These are phyloP conservation scores for Monosporascus sp. DNA, from an alignment of 2,329 filamentous ascomycete genomes.

Conservation along the genomic window DNA sequence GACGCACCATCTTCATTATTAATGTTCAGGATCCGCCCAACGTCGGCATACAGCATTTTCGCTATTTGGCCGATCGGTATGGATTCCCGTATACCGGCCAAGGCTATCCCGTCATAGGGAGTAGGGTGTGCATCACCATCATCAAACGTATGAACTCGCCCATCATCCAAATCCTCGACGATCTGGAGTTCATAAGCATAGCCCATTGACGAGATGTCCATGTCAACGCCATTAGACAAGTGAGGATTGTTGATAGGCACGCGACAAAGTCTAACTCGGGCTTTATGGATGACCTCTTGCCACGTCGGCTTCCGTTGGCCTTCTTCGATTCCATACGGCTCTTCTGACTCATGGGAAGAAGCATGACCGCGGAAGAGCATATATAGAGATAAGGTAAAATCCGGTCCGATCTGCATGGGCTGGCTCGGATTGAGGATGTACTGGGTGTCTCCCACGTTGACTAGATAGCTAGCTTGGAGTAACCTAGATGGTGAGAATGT, in stretches of 20 bases:
- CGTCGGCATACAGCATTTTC: conserved; percentile 91
- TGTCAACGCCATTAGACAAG: conserved; percentile 2
- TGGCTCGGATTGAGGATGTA: conserved; percentile 62
- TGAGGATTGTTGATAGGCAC: conserved; percentile 41
- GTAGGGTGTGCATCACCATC: conserved; percentile 21
- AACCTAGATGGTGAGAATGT: conserved; percentile 87
- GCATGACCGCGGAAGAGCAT: conserved; percentile 89
- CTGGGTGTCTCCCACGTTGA: conserved; percentile 81
- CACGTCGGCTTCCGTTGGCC: conserved; percentile 68
- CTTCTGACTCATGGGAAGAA: conserved; percentile 40
- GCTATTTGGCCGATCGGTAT: conserved; percentile 61
- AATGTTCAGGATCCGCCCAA: conserved; percentile 84
- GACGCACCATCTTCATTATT: conserved; percentile 51
- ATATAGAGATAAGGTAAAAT: conserved; percentile 83
- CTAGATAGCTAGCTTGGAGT: conserved; percentile 85
- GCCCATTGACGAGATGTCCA: conserved; percentile 29
- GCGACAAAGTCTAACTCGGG: conserved; percentile 72
- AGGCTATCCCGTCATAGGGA: conserved; percentile 35
- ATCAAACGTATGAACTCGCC: conserved; percentile 44
- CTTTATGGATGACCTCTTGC: conserved; percentile 97
- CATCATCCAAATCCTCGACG: conserved; percentile 70
- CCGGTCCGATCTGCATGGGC: conserved; percentile 78
- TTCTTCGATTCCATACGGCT: conserved; percentile 41
- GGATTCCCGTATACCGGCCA: conserved; percentile 46
- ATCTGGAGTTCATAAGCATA: conserved; percentile 80